These are phyloP conservation scores for Samsoniella hepiali DNA, from an alignment of 2,329 filamentous ascomycete species.

Conservation along the genomic window DNA sequence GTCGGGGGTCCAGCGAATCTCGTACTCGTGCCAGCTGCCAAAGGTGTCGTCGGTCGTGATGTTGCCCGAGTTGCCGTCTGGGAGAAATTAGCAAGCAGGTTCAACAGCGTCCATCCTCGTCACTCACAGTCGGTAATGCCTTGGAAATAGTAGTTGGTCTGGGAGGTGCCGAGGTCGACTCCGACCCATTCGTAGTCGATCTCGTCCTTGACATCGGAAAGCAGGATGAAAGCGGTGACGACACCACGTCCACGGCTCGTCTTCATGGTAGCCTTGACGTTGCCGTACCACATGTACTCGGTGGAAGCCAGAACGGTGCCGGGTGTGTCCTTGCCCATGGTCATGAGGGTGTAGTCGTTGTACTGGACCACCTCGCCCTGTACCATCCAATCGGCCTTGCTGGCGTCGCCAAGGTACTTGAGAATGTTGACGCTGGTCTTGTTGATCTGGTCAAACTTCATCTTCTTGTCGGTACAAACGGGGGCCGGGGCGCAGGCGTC, in stretches of 20 bases:
- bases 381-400: conserved; percentile 80
- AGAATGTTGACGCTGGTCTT: conserved; percentile 63
- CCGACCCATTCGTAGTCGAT: conserved; percentile 97
- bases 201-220: conserved; percentile 95
- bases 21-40: conserved; percentile 80
- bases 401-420: conserved; percentile 82
- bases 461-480: conserved; percentile 71
- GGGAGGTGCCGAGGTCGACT: conserved; percentile 68
- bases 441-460: conserved; percentile 71
- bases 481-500: conserved; percentile 84
- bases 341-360: conserved; percentile 72
- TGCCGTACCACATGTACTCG: conserved; percentile 96
- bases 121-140: conserved; percentile 83
- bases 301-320: conserved; percentile 84
- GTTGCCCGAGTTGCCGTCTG: conserved; percentile 74
- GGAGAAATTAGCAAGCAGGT: conserved; percentile 18
- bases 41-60: conserved; percentile 69
- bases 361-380: conserved; percentile 71
- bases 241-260: conserved; percentile 83
- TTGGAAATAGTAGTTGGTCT: conserved; percentile 98
- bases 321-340: conserved; percentile 81
- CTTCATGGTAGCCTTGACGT: conserved; percentile 79
- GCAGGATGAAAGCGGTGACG: conserved; percentile 93
- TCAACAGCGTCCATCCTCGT: not conserved
- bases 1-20: conserved; percentile 89